These are phyloP conservation scores for Crithidia sp. DNA, from an alignment of 208 protist species.

Conservation along the genomic window DNA sequence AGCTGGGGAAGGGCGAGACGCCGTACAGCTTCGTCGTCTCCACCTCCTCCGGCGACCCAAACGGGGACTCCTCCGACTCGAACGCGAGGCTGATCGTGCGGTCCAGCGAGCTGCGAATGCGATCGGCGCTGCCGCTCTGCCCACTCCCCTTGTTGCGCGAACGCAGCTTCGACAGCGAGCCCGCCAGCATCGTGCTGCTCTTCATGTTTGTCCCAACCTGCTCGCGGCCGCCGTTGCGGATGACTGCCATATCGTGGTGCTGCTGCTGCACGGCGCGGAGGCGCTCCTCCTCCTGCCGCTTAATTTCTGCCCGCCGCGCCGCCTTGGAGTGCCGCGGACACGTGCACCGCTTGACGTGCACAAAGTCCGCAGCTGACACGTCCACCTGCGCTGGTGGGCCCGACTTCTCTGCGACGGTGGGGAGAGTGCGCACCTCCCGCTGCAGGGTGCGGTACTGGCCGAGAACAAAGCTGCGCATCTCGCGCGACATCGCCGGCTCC, in stretches of 20 bases:
- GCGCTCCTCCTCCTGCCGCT: slow-evolving; percentile 41
- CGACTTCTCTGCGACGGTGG: not conserved
- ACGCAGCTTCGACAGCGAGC: slow-evolving; percentile 38
- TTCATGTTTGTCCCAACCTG: slow-evolving; percentile 39
- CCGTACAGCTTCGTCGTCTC: slow-evolving; percentile 8
- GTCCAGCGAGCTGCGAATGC: slow-evolving; percentile 13
- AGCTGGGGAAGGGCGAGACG: not conserved
- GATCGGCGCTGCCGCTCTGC: not conserved
- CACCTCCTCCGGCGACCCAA: slow-evolving; percentile 2
- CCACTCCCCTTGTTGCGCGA: slow-evolving; percentile 12
- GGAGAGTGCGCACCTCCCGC: slow-evolving; percentile 21
- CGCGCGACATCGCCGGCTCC: slow-evolving; percentile 11
- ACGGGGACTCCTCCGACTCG: slow-evolving; percentile 12
- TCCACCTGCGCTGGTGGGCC: not conserved
- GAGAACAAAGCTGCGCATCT: slow-evolving; percentile 45
- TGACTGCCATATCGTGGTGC: slow-evolving; percentile 55
- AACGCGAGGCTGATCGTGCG: slow-evolving; percentile 16
- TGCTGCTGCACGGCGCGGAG: slow-evolving; percentile 49
- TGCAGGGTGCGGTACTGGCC: slow-evolving; percentile 47
- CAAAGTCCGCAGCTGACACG: slow-evolving; percentile 11
- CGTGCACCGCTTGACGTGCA: slow-evolving; percentile 24
- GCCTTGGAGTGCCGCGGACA: slow-evolving; percentile 43
- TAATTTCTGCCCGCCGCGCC: slow-evolving; percentile 17
- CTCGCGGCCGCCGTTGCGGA: slow-evolving; percentile 57
- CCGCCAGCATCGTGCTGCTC: slow-evolving; percentile 42